These are phyloP conservation scores for Hirschfeldia incana DNA, from an alignment of 345 rosid genomes.

Conservation along the genomic window DNA sequence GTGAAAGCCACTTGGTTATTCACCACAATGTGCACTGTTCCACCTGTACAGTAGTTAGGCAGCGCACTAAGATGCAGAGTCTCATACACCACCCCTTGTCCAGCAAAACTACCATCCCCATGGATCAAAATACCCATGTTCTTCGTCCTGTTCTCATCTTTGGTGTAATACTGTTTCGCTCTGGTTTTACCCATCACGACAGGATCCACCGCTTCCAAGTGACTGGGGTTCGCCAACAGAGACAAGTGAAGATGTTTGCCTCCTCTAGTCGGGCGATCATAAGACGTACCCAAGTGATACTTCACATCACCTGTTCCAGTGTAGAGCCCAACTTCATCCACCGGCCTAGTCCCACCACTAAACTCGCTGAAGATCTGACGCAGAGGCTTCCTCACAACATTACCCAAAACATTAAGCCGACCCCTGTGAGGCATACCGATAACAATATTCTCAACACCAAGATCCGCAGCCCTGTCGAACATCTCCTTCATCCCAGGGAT, in stretches of 20 bases:
- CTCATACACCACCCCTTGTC: conserved; percentile 87
- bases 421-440: conserved; percentile 86
- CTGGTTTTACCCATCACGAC: conserved; percentile 84
- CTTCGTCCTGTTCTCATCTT: conserved; percentile 61
- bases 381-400: conserved; percentile 77
- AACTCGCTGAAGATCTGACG: conserved; percentile 84
- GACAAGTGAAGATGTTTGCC: conserved; percentile 84
- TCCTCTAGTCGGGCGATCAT: conserved; percentile 87
- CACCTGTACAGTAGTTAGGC: conserved; percentile 76
- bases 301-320: conserved; percentile 88
- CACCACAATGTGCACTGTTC: conserved; percentile 81
- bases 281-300: conserved; percentile 84
- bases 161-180: conserved; percentile 77
- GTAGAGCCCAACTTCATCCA: conserved; percentile 76
- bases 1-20: conserved; percentile 92
- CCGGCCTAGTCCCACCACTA: conserved; percentile 78
- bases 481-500: conserved; percentile 92
- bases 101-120: conserved; percentile 92
- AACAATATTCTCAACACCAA: conserved; percentile 83
- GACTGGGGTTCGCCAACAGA: conserved; percentile 88
- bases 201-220: conserved; percentile 86
- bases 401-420: conserved; percentile 73
- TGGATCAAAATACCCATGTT: conserved; percentile 79
- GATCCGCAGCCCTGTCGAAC: conserved; percentile 78
- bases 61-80: conserved; percentile 90